phyloP scores from a whole-genome alignment of 805 yeast species.

The Metschnikowia anglica region DNA sequence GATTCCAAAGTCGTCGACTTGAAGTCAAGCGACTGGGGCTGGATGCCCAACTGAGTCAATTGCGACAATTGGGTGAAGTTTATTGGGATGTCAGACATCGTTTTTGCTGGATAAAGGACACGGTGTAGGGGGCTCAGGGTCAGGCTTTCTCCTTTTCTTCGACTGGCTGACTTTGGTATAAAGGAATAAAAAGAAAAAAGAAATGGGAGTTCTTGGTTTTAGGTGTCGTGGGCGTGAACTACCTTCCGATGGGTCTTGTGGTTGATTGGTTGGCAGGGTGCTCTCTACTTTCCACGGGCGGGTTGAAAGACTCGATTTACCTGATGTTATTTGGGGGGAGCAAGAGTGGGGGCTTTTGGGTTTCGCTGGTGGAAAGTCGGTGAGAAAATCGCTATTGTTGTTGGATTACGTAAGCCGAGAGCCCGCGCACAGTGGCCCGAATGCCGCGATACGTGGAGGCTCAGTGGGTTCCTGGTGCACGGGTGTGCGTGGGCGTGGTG shows the following conservation, averaged over 20 bases:
- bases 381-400: conserved; percentile 10
- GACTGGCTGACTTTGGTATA: too few species aligned
- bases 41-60: conserved; percentile 82
- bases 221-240: too few species aligned
- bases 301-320: neutral
- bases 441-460: too few species aligned
- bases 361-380: conserved; percentile 2
- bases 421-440: neutral
- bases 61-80: conserved; percentile 94
- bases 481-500: neutral
- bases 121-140: too few species aligned
- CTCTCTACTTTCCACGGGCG: too few species aligned
- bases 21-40: conserved; percentile 81
- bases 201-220: too few species aligned
- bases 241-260: too few species aligned
- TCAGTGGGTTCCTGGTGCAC: too few species aligned
- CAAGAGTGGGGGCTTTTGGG: neutral
- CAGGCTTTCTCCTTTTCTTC: too few species aligned
- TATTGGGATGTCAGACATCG: conserved; percentile 74
- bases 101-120: too few species aligned
- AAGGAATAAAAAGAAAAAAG: too few species aligned
- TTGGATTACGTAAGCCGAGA: conserved; percentile 18
- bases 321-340: neutral
- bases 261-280: conserved; percentile 17
- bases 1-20: conserved; percentile 93